Evolutionary conservation across 768 basidiomycete genomes (phyloP).

Genomic region (Suillus weaverae): DNA sequence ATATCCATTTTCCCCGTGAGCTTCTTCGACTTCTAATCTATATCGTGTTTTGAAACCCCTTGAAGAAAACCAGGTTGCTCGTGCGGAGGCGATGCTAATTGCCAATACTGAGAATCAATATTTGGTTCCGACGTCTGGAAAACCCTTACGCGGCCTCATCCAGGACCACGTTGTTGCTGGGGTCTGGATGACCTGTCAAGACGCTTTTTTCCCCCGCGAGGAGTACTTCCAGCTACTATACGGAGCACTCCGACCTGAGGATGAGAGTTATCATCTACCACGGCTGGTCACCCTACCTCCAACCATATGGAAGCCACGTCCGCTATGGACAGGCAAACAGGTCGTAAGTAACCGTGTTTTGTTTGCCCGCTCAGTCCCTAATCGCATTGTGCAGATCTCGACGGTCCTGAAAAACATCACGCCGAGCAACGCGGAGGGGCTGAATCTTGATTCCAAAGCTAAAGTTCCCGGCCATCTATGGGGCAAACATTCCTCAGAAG

Average conservation of each 20-base stretch:
- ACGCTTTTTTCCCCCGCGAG: slow-evolving; percentile 92
- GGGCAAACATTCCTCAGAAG: slow-evolving; percentile 79
- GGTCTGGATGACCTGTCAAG: slow-evolving; percentile 98
- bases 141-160: slow-evolving; percentile 94
- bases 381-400: slow-evolving; percentile 63
- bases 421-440: slow-evolving; percentile 71
- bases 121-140: slow-evolving; percentile 97
- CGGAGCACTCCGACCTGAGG: slow-evolving; percentile 90
- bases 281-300: slow-evolving; percentile 84
- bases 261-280: slow-evolving; percentile 53
- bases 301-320: slow-evolving; percentile 85
- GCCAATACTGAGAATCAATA: slow-evolving; percentile 99
- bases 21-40: slow-evolving; percentile 13
- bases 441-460: slow-evolving; percentile 83
- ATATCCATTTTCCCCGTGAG: slow-evolving; percentile 98
- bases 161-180: slow-evolving; percentile 99
- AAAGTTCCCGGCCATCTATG: slow-evolving; percentile 89
- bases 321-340: slow-evolving; percentile 98
- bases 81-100: slow-evolving; percentile 91
- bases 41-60: slow-evolving; percentile 3
- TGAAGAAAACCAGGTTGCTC: slow-evolving; percentile 89
- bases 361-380: slow-evolving; percentile 1
- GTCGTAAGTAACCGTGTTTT: slow-evolving; percentile 56
- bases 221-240: slow-evolving; percentile 97
- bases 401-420: slow-evolving; percentile 93